Percentiles rank a stretch among this genome's conserved stretches.
These are phyloP conservation scores for Rubia yunnanensis DNA, from an alignment of 257 asterid genomes.

Conservation along the genomic window DNA sequence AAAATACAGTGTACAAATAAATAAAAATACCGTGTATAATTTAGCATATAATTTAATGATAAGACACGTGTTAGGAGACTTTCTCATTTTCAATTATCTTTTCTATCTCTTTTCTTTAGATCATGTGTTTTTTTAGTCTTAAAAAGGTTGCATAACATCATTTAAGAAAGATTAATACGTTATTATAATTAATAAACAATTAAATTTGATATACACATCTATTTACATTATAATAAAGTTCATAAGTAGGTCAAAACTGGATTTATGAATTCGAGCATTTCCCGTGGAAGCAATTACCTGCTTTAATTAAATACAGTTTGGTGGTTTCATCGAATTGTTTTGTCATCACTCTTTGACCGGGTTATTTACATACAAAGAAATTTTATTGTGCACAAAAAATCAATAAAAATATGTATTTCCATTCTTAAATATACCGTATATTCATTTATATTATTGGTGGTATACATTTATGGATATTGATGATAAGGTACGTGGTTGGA, in stretches of 20 bases:
- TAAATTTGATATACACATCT: not conserved
- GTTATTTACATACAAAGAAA: not conserved
- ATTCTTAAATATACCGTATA: not conserved
- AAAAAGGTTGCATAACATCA: too few relatives aligned
- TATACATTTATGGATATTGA: not conserved
- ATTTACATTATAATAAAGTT: not conserved
- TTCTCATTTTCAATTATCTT: too few relatives aligned
- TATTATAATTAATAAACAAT: too few relatives aligned
- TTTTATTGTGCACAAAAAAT: too few relatives aligned
- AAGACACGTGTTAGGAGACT: too few relatives aligned
- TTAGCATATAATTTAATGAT: too few relatives aligned
- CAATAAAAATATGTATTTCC: too few relatives aligned
- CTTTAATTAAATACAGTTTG: not conserved
- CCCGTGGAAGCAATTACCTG: not conserved
- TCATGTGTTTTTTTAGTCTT: too few relatives aligned
- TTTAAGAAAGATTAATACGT: too few relatives aligned
- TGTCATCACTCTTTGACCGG: not conserved
- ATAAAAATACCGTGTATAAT: too few relatives aligned
- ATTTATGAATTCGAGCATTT: not conserved
- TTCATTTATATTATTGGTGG: not conserved
- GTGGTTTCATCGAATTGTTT: not conserved
- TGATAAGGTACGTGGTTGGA: slow-evolving; percentile 2
- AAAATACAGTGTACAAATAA: too few relatives aligned
- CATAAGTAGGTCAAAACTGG: not conserved
- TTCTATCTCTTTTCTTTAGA: too few relatives aligned